Evolutionary conservation across 2,329 filamentous ascomycete species (phyloP).

Genomic region (Ascochyta koolunga): DNA sequence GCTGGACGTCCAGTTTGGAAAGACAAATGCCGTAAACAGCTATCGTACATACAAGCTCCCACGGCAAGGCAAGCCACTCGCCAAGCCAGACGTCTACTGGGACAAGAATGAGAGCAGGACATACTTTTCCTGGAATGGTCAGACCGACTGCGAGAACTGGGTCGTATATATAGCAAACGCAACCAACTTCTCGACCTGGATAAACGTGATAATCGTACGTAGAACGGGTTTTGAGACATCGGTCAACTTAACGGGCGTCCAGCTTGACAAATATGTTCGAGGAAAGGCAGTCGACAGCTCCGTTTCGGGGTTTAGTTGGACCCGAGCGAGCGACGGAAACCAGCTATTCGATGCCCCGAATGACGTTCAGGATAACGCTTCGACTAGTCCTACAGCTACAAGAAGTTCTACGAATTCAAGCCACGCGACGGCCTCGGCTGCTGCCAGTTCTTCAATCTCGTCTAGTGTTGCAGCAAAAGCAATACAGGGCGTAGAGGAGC

Average conservation of each 20-base stretch:
- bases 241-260: conserved; percentile 8
- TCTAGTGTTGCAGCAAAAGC: neutral
- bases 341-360: conserved; percentile 18
- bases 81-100: conserved; percentile 24
- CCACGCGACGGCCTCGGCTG: neutral
- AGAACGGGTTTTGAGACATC: conserved; percentile 25
- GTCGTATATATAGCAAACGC: conserved; percentile 33
- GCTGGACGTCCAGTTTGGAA: conserved; percentile 52
- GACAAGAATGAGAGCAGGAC: conserved; percentile 15
- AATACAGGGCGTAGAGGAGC: neutral
- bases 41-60: conserved; percentile 45
- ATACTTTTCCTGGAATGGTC: conserved; percentile 39
- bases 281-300: conserved; percentile 17
- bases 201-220: conserved; percentile 14
- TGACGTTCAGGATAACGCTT: conserved; percentile 9
- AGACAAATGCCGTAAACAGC: conserved; percentile 38
- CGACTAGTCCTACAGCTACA: conserved; percentile 2
- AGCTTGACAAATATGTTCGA: conserved; percentile 17
- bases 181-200: conserved; percentile 19
- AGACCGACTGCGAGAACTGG: conserved; percentile 33
- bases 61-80: conserved; percentile 28
- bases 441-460: neutral
- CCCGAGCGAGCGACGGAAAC: conserved; percentile 13
- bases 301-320: conserved; percentile 16
- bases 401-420: neutral